Conservation (phyloP, 2,329 filamentous ascomycete species). For the Stachybotrys chartarum region DNA sequence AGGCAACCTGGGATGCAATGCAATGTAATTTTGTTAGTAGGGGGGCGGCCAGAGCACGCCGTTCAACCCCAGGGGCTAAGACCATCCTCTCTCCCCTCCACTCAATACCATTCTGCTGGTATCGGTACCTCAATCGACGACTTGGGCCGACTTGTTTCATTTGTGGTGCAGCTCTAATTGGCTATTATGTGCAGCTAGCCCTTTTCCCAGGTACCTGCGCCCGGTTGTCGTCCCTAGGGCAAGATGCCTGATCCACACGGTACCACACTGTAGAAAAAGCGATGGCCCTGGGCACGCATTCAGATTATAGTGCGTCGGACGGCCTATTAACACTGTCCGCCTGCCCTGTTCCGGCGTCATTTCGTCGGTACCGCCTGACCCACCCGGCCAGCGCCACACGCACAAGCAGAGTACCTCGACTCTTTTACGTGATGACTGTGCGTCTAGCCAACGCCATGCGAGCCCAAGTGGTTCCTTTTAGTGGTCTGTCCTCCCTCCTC, state of each 20-base stretch:
- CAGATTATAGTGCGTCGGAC: no score
- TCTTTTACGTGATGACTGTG: background rate
- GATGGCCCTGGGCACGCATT: no score
- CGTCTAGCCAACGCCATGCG: background rate
- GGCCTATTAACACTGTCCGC: background rate
- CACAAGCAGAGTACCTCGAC: background rate
- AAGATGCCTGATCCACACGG: background rate
- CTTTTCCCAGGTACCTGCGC: background rate
- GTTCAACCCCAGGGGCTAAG: background rate
- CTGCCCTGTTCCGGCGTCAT: background rate
- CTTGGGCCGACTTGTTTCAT: background rate
- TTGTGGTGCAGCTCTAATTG: background rate
- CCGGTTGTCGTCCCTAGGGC: background rate
- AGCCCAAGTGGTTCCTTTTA: background rate
- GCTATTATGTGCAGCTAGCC: no score
- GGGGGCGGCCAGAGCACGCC: no score
- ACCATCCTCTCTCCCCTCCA: background rate
- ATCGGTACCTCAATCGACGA: background rate
- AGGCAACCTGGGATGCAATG: background rate
- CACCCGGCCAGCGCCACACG: background rate
- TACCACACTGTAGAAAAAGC: background rate
- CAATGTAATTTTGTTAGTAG: background rate
- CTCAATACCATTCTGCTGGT: background rate
- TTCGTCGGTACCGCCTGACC: background rate
- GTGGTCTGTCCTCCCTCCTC: background rate